phyloP scores from a whole-genome alignment of 2,329 filamentous ascomycete species.

The Claviceps sp. region DNA sequence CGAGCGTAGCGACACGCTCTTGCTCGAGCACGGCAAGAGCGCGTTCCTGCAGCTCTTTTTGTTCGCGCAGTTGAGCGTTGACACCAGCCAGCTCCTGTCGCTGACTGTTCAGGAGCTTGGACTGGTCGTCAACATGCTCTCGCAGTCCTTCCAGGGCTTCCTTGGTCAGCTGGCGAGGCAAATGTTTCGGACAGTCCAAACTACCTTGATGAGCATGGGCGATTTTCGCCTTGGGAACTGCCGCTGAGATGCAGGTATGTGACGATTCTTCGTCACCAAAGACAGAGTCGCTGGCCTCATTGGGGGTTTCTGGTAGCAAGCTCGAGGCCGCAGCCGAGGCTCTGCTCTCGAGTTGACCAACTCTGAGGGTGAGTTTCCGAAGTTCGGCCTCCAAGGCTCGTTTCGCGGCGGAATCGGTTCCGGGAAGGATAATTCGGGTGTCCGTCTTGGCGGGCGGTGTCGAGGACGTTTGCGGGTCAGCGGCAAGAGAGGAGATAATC shows the following conservation, averaged over 20 bases:
- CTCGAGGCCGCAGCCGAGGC: constrained; percentile 46
- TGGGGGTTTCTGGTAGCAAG: constrained; percentile 67
- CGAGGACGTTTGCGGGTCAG: constrained; percentile 25
- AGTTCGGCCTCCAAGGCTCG: constrained; percentile 71
- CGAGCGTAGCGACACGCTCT: constrained; percentile 75
- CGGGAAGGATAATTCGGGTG: constrained; percentile 57
- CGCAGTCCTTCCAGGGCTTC: constrained; percentile 75
- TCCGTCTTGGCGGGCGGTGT: constrained; percentile 28
- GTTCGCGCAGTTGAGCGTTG: constrained; percentile 71
- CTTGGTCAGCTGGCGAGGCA: constrained; percentile 49
- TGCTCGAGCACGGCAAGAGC: constrained; percentile 73
- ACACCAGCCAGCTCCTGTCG: constrained; percentile 76
- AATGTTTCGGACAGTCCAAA: constrained; percentile 23
- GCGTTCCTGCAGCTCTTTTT: constrained; percentile 72
- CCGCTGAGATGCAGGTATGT: constrained; percentile 27
- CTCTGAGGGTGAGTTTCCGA: constrained; percentile 58
- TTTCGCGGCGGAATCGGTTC: constrained; percentile 63
- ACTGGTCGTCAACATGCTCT: constrained; percentile 87
- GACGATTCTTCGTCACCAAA: constrained; percentile 40
- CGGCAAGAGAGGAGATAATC: constrained; percentile 39
- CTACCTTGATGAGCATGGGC: constrained; percentile 27
- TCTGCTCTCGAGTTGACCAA: constrained; percentile 72
- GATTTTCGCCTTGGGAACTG: constrained; percentile 29
- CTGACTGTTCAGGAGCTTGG: constrained; percentile 79
- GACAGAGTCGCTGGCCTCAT: constrained; percentile 55